Conservation (phyloP, 2,329 filamentous ascomycete species). For the Aspergillus pseudotamarii region DNA sequence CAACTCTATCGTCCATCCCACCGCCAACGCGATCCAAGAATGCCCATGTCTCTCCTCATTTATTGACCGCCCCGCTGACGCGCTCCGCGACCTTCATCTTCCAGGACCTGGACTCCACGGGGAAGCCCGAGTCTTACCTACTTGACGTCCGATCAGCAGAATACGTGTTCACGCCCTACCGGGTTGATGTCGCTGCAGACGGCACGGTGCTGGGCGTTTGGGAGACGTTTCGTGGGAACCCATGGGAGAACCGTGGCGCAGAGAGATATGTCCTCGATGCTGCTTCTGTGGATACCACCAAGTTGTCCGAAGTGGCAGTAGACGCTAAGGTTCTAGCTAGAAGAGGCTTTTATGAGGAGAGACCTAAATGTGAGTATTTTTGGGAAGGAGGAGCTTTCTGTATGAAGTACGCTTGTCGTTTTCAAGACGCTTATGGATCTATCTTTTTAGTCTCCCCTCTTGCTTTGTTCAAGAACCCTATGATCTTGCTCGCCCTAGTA, state of each 20-base stretch:
- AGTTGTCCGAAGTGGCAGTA: constrained; percentile 50
- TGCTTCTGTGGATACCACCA: constrained; percentile 18
- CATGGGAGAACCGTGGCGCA: constrained; percentile 80
- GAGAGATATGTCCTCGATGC: constrained; percentile 47
- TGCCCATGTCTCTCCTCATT: constrained; percentile 44
- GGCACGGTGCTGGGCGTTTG: constrained; percentile 64
- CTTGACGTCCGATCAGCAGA: constrained; percentile 77
- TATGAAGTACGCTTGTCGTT: not conserved
- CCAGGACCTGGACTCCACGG: constrained; percentile 60
- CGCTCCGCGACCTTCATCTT: constrained; percentile 74
- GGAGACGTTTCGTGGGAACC: constrained; percentile 86
- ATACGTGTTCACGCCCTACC: constrained; percentile 74
- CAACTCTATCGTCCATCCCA: constrained; percentile 51
- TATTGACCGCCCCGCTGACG: constrained; percentile 65
- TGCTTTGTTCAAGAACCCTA: constrained; percentile 85
- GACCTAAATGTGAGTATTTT: constrained; percentile 69
- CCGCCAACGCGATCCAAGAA: constrained; percentile 38
- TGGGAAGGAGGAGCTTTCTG: constrained; percentile 5
- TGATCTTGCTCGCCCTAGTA: constrained; percentile 89
- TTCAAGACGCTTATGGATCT: constrained; percentile 9
- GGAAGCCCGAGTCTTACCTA: constrained; percentile 65
- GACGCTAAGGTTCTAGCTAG: constrained; percentile 63
- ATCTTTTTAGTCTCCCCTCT: constrained; percentile 69
- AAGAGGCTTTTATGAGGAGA: constrained; percentile 77
- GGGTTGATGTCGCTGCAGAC: constrained; percentile 65